Evolutionary conservation across 495 filamentous ascomycete genomes (phyloP).

Genomic region (Aspergillus heteromorphus): DNA sequence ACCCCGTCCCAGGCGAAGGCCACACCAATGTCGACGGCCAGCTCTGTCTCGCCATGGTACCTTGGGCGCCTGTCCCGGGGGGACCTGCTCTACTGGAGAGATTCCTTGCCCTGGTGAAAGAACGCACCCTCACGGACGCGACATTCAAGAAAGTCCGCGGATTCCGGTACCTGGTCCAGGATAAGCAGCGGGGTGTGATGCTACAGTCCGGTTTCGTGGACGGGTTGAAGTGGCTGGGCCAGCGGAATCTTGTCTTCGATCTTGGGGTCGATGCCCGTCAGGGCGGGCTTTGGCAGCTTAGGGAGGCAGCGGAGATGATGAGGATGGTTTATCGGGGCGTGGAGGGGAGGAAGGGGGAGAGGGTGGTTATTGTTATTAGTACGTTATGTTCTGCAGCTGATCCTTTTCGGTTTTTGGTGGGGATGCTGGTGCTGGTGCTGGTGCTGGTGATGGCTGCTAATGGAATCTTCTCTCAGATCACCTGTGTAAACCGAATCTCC

Average conservation of each 20-base stretch:
- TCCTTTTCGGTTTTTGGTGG: no score
- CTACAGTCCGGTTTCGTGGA: constrained; percentile 56
- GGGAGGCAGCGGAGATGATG: constrained; percentile 69
- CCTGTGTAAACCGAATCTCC: constrained; percentile 79
- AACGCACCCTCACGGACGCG: constrained; percentile 21
- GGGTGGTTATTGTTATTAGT: constrained; percentile 65
- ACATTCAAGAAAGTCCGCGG: constrained; percentile 57
- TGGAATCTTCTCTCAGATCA: constrained; percentile 53
- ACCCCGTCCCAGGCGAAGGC: constrained; percentile 54
- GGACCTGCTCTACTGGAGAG: constrained; percentile 44
- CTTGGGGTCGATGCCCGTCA: constrained; percentile 70
- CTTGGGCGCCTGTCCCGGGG: constrained; percentile 72
- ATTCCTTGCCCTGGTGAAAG: constrained; percentile 45
- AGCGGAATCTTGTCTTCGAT: constrained; percentile 65
- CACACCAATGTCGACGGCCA: constrained; percentile 44
- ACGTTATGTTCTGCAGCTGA: constrained; percentile 13
- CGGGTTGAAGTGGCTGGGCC: constrained; percentile 62
- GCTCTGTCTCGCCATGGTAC: constrained; percentile 61
- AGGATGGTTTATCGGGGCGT: constrained; percentile 54
- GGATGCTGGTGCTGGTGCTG: no score
- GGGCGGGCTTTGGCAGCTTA: constrained; percentile 64
- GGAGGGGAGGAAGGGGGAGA: constrained; percentile 48
- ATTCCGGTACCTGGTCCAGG: constrained; percentile 77
- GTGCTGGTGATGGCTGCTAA: background rate
- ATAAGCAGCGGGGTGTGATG: constrained; percentile 61